Conservation (phyloP, 805 yeast genomes). For the Saturnispora saitoi region DNA sequence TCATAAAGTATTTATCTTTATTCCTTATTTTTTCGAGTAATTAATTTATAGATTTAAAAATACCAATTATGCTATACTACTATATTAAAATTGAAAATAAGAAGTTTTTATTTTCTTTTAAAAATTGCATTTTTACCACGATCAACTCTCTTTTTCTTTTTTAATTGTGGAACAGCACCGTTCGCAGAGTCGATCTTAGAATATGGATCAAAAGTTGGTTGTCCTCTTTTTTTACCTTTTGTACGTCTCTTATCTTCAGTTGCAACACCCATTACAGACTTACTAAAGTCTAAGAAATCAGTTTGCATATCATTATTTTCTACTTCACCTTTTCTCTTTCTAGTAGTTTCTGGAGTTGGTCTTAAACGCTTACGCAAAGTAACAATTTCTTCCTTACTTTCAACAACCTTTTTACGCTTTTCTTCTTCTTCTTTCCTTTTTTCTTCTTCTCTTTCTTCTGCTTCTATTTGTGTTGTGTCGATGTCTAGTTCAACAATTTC, state of each 20-base stretch:
- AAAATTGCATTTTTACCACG: slow-evolving; percentile 25
- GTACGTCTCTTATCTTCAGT: slow-evolving; percentile 12
- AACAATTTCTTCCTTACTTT: slow-evolving; percentile 25
- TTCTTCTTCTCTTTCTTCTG: slow-evolving; percentile 15
- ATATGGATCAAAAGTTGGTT: slow-evolving; percentile 53
- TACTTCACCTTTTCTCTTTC: slow-evolving; percentile 5
- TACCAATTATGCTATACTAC: neutral
- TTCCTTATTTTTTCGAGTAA: neutral
- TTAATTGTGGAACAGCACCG: slow-evolving; percentile 18
- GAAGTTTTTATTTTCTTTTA: slow-evolving; percentile 16
- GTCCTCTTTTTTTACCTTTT: slow-evolving; percentile 19
- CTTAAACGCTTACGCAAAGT: slow-evolving; percentile 22
- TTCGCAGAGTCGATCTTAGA: slow-evolving; percentile 22
- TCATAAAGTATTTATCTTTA: neutral
- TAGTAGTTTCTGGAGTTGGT: slow-evolving; percentile 12
- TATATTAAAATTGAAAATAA: too few species aligned
- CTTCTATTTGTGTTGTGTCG: slow-evolving; percentile 16
- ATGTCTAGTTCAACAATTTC: slow-evolving; percentile 14
- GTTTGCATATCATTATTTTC: slow-evolving; percentile 16
- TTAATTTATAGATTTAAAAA: neutral
- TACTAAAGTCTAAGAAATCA: slow-evolving; percentile 25
- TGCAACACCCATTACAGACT: slow-evolving; percentile 17
- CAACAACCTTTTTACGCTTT: slow-evolving; percentile 9
- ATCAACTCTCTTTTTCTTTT: slow-evolving; percentile 22
- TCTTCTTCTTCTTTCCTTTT: slow-evolving; percentile 6